Percentiles rank a stretch among this genome's conserved stretches.
Conservation (phyloP, 2,329 filamentous ascomycete genomes). For the Aspergillus ustus region DNA sequence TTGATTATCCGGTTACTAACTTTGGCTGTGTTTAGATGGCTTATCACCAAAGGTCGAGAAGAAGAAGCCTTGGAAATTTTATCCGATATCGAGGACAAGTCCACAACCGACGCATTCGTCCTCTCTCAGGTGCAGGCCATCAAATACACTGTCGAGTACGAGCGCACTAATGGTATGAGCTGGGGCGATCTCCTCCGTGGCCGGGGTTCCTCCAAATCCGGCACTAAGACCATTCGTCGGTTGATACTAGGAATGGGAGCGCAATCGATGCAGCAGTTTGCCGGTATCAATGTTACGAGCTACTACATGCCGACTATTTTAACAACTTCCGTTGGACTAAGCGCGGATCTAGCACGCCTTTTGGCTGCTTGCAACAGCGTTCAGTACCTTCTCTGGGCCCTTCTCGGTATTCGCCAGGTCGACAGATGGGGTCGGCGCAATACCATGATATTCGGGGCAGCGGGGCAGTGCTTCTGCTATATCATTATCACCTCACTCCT, state of each 20-base stretch:
- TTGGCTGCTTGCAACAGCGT: conserved; percentile 53
- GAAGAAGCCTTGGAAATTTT: conserved; percentile 51
- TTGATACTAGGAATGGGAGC: conserved; percentile 53
- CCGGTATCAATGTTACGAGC: conserved; percentile 43
- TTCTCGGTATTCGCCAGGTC: conserved; percentile 51
- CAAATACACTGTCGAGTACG: conserved; percentile 54
- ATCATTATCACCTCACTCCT: conserved; percentile 53
- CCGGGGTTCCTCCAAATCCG: conserved; percentile 23
- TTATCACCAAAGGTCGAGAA: conserved; percentile 22
- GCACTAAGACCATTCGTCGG: conserved; percentile 38
- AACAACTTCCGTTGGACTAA: conserved; percentile 47
- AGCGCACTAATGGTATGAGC: conserved; percentile 53
- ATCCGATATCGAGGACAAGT: conserved; percentile 35
- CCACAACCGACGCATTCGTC: conserved; percentile 47
- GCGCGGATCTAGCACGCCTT: conserved; percentile 45
- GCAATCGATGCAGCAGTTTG: conserved; percentile 44
- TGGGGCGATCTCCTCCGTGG: conserved; percentile 57
- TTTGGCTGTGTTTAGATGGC: conserved; percentile 17
- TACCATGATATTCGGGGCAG: conserved; percentile 55
- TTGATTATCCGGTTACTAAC: not conserved
- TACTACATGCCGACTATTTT: conserved; percentile 50
- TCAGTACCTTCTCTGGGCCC: conserved; percentile 51
- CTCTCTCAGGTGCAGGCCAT: conserved; percentile 51
- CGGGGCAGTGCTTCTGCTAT: conserved; percentile 56
- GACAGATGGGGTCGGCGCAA: conserved; percentile 54